Evolutionary conservation across 2,329 filamentous ascomycete species (phyloP).

Genomic region (Penicillium corylophilum): DNA sequence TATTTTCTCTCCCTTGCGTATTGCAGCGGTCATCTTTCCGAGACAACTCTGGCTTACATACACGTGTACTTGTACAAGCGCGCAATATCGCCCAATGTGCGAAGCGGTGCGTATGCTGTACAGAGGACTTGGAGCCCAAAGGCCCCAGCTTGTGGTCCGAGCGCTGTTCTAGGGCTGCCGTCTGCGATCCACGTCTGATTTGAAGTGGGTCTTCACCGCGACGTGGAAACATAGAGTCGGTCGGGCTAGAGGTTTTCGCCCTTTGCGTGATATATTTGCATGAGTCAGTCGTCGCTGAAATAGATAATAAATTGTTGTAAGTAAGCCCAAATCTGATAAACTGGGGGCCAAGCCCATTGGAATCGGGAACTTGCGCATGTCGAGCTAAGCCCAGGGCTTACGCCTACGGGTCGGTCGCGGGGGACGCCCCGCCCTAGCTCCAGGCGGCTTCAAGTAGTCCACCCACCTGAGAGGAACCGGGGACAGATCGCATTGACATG

Average conservation of each 20-base stretch:
- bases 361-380: no score
- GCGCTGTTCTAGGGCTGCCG: not conserved
- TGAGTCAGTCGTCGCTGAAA: not conserved
- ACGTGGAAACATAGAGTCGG: not conserved
- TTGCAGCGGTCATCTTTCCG: not conserved
- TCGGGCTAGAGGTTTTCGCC: no score
- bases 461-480: no score
- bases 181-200: not conserved
- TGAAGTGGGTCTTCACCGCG: not conserved
- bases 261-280: not conserved
- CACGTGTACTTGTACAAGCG: not conserved
- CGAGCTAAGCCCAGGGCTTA: no score
- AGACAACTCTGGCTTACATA: not conserved
- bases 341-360: no score
- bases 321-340: no score
- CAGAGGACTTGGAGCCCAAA: not conserved
- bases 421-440: no score
- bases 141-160: not conserved
- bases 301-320: no score
- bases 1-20: not conserved
- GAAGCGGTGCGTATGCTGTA: not conserved
- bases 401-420: no score
- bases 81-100: not conserved
- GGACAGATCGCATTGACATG: no score
- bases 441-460: no score